A percentile compares a stretch with the other conserved stretches of the same genome.
Conservation (phyloP, 2,329 filamentous ascomycete genomes). For the Alternaria brassicicola region DNA sequence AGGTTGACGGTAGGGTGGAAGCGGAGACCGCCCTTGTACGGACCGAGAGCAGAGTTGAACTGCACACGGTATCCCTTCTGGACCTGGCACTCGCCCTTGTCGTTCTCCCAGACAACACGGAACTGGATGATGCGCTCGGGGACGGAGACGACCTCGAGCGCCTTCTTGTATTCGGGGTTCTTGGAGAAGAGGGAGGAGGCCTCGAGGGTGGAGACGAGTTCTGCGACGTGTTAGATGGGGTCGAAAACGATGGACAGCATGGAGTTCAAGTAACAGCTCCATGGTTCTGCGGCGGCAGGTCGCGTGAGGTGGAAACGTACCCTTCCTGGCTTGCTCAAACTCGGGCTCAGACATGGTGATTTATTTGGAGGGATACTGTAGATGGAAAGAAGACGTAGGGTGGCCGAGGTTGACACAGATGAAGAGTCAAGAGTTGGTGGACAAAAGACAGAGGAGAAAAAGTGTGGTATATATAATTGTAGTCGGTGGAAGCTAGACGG, state of each 20-base stretch:
- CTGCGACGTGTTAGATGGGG: conserved; percentile 54
- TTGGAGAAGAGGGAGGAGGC: conserved; percentile 91
- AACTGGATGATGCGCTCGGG: conserved; percentile 98
- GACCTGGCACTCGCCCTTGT: conserved; percentile 85
- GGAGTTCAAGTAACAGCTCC: background rate
- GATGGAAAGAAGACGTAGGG: conserved; percentile 6
- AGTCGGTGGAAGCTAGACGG: conserved; percentile 20
- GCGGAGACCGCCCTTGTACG: conserved; percentile 96
- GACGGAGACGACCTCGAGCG: conserved; percentile 83
- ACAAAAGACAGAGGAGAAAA: conserved; percentile 16
- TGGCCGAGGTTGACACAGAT: conserved; percentile 4
- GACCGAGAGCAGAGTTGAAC: conserved; percentile 96
- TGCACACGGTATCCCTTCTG: conserved; percentile 97
- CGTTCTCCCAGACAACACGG: conserved; percentile 95
- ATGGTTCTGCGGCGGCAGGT: background rate
- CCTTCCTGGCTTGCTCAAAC: conserved; percentile 98
- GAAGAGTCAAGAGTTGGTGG: conserved; percentile 10
- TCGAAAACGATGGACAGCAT: background rate
- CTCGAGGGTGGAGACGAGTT: conserved; percentile 94
- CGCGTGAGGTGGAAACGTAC: conserved; percentile 57
- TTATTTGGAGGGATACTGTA: conserved; percentile 1
- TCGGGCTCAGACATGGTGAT: conserved; percentile 86
- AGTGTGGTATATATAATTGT: conserved; percentile 39
- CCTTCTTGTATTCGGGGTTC: conserved; percentile 92
- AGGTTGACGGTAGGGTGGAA: conserved; percentile 90